These are phyloP conservation scores for Lachancea fermentati DNA, from an alignment of 805 yeast species.

Conservation along the genomic window DNA sequence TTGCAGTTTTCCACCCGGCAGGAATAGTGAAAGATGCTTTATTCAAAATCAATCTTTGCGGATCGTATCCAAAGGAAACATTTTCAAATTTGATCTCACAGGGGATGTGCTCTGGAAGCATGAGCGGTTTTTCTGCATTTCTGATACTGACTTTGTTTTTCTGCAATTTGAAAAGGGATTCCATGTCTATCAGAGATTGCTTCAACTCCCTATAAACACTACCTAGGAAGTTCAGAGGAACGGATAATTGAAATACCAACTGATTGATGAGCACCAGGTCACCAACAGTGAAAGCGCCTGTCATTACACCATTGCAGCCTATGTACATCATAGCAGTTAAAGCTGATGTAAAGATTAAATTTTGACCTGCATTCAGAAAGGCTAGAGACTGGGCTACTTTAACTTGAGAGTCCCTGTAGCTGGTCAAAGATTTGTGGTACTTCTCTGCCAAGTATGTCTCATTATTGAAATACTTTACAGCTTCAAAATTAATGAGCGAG, in stretches of 20 bases:
- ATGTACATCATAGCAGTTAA: constrained; percentile 96
- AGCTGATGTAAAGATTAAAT: constrained; percentile 77
- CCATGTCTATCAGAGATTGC: constrained; percentile 94
- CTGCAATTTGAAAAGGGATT: constrained; percentile 81
- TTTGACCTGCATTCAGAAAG: constrained; percentile 73
- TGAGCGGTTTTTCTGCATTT: constrained; percentile 60
- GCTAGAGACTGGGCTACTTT: constrained; percentile 84
- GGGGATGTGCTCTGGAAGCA: constrained; percentile 39
- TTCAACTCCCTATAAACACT: constrained; percentile 93
- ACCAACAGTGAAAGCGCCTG: constrained; percentile 82
- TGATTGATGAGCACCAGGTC: constrained; percentile 93
- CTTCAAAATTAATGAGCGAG: constrained; percentile 88
- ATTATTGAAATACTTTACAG: constrained; percentile 91
- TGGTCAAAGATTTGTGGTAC: constrained; percentile 67
- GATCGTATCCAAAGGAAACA: constrained; percentile 88
- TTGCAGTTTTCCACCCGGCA: constrained; percentile 85
- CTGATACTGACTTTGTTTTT: constrained; percentile 61
- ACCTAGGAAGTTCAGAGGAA: constrained; percentile 90
- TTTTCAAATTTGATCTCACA: constrained; percentile 86
- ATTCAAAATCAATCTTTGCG: constrained; percentile 76
- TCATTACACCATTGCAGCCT: constrained; percentile 92
- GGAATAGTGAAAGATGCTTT: constrained; percentile 84
- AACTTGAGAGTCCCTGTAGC: constrained; percentile 63
- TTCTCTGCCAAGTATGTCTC: constrained; percentile 74
- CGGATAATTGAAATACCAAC: constrained; percentile 90